Evolutionary conservation across 2,329 filamentous ascomycete genomes (phyloP).

Genomic region (Colletotrichum euphorbiae): DNA sequence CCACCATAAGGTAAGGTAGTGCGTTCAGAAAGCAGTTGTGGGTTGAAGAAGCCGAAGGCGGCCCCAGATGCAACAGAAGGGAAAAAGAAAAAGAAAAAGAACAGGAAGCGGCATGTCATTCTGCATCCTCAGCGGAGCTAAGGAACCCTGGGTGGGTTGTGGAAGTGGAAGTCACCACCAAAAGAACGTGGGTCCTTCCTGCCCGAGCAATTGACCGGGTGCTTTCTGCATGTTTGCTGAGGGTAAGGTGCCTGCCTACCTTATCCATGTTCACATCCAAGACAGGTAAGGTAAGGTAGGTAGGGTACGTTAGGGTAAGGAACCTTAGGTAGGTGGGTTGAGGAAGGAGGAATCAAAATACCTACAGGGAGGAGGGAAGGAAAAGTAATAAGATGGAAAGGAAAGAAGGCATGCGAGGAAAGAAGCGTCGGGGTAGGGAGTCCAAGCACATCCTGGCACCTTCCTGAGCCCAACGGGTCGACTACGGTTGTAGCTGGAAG

Average conservation of each 20-base stretch:
- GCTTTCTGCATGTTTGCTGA: conserved; percentile 9
- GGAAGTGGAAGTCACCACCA: conserved; percentile 9
- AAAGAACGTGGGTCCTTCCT: conserved; percentile 25
- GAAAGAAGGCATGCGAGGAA: neutral
- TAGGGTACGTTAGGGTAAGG: neutral
- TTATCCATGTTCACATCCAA: no score
- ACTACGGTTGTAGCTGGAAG: neutral
- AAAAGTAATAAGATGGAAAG: no score
- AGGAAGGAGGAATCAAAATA: neutral
- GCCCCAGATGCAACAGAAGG: conserved; percentile 29
- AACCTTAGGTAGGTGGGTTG: no score
- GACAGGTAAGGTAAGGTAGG: no score
- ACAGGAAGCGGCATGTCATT: conserved; percentile 28
- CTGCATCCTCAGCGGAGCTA: conserved; percentile 18
- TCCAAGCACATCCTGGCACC: neutral
- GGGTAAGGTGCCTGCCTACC: neutral
- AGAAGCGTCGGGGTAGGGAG: neutral
- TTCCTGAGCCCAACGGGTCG: neutral
- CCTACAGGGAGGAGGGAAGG: no score
- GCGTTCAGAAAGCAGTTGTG: neutral
- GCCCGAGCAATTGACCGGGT: neutral
- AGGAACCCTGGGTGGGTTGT: conserved; percentile 6
- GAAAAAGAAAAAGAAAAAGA: conserved; percentile 29
- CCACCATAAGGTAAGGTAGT: neutral
- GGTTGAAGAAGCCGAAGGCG: conserved; percentile 42